Base-by-base conservation (phyloP, 2,329 filamentous ascomycete species). In the Fusarium mangiferae region DNA sequence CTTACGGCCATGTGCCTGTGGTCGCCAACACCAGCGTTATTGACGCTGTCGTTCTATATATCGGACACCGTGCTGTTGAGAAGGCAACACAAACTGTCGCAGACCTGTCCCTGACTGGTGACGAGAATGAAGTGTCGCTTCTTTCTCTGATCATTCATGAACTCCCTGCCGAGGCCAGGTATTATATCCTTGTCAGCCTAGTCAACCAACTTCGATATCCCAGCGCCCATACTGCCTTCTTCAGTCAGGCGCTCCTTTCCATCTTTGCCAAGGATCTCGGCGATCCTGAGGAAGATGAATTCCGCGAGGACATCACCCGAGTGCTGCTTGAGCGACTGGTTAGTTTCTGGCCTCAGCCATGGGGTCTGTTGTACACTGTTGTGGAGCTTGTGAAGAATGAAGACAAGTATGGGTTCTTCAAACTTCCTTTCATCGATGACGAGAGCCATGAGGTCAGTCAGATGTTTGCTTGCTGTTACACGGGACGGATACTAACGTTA, bases 201-300 rank as follows among this genome's bases (percentile, higher is more conserved):
- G 89, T 94, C 65, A 97, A 98, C 82, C 95, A 98, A 83, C 89
- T 99, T 55, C 93, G 96, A 69, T 97, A 93, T 81, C 94, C 95
- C 17, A 97, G 95, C 80, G 91, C 91, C 55, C 91, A 97, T 79
- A 99, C 96, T 18, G 93, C 95, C 79, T 99, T 96, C 84, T 99
- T 98, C 84, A 95, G 92, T 80, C 94, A 95, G 78, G 89, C 93
- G 20, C 87, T 98, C 48, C 87, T 98, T 54, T 91, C 97, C 76
- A 87, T 98, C 44, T 98, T 98, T 82, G 94, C 91, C 26, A 90
- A 90, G 72, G 93, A 96, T 84, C 85, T 88, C 79, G 88, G 83
- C 80, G 91, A 92, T 76, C 90, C 93, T 22, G 93, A 96, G 79
- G 94, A 96, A 78, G 88, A 88, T 3, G 93, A 95, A 72, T 91